Conservation (phyloP, 352 stramenopile genomes). For the Pythium chondricola region DNA sequence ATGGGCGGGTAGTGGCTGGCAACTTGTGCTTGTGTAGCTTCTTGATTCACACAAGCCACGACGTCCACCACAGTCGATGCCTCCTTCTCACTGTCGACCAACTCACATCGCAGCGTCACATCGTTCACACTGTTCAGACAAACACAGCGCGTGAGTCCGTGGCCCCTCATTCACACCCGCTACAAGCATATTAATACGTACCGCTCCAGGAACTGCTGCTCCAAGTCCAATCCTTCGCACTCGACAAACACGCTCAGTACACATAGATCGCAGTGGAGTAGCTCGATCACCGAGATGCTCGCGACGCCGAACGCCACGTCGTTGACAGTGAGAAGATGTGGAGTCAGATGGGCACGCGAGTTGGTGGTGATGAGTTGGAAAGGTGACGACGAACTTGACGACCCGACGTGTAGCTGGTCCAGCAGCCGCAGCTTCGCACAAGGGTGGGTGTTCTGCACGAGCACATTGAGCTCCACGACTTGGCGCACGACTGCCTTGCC, state of each 20-base stretch:
- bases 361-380: conserved; percentile 31
- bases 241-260: conserved; percentile 48
- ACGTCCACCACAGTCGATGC: no score
- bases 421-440: conserved; percentile 21
- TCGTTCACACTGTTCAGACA: no score
- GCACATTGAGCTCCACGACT: conserved; percentile 48
- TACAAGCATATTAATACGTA: no score
- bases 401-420: conserved; percentile 25
- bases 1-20: no score
- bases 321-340: conserved; percentile 36
- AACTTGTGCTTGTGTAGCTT: no score
- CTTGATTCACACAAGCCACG: no score
- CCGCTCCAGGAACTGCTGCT: conserved; percentile 49
- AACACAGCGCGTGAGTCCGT: no score
- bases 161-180: no score
- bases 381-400: not conserved
- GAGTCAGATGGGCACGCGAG: conserved; percentile 36
- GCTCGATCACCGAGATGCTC: conserved; percentile 19
- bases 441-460: conserved; percentile 40
- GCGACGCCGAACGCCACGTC: conserved; percentile 14
- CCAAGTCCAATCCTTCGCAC: conserved; percentile 40
- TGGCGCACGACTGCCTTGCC: conserved; percentile 41
- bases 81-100: no score
- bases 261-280: conserved; percentile 40
- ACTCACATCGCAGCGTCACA: no score